Percentiles rank a stretch among this genome's conserved stretches.
phyloP scores from a whole-genome alignment of 345 rosid genomes.

The Garcia nutans region DNA sequence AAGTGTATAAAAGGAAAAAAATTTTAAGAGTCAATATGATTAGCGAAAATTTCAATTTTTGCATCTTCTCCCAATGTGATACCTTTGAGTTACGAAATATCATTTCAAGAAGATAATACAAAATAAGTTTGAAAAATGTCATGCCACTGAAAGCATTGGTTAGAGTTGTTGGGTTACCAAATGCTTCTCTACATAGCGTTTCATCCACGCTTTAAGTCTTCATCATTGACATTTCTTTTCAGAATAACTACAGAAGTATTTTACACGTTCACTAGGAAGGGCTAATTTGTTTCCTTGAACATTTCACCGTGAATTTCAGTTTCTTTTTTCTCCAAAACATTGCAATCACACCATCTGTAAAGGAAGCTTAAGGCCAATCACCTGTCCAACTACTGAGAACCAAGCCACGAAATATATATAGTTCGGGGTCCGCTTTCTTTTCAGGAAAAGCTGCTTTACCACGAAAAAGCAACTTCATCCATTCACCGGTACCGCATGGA shows the following conservation, averaged over 20 bases:
- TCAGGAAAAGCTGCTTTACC: slow-evolving; percentile 27
- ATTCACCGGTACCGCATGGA: slow-evolving; percentile 86
- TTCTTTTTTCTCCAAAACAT: background rate
- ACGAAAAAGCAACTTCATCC: slow-evolving; percentile 71
- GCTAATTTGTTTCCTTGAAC: background rate
- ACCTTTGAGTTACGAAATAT: background rate
- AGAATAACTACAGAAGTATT: background rate
- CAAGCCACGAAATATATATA: slow-evolving; percentile 69
- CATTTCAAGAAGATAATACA: background rate
- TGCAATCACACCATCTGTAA: slow-evolving; percentile 35
- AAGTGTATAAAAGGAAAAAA: too few relatives aligned
- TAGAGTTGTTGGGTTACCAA: too few relatives aligned
- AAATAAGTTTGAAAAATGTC: background rate
- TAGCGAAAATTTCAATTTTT: too few relatives aligned
- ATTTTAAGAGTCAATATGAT: too few relatives aligned
- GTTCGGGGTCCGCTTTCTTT: slow-evolving; percentile 31
- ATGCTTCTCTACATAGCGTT: too few relatives aligned
- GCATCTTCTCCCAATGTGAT: too few relatives aligned
- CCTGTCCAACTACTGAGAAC: slow-evolving; percentile 86
- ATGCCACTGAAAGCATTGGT: too few relatives aligned
- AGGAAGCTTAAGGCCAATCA: slow-evolving; percentile 63
- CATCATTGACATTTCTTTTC: background rate
- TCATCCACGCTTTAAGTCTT: background rate
- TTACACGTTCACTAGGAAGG: background rate
- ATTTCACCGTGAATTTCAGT: background rate